phyloP scores from a whole-genome alignment of 805 yeast species.

The Candida berthetii region DNA sequence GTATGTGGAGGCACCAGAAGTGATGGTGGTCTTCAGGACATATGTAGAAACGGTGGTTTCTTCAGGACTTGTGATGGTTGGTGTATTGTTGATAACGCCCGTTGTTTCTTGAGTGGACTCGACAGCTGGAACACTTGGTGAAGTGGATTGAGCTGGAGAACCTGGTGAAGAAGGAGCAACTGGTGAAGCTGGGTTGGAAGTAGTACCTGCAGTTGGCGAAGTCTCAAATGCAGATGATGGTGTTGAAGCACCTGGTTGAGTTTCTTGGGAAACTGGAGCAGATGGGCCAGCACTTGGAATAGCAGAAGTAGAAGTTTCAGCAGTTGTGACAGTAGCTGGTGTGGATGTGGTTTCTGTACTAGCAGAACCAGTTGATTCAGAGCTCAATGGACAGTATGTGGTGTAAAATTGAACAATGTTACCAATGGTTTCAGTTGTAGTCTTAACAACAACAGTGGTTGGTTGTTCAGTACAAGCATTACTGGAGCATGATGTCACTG shows the following conservation, averaged over 20 bases:
- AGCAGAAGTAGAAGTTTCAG: conserved; percentile 5
- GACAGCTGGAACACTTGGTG: conserved; percentile 1
- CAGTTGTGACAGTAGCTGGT: background rate
- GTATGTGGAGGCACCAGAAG: background rate
- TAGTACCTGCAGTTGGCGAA: no score
- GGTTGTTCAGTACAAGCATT: conserved; percentile 20
- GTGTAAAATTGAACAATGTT: conserved; percentile 27
- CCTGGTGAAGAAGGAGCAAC: no score
- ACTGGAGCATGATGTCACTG: conserved; percentile 6
- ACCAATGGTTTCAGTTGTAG: conserved; percentile 16
- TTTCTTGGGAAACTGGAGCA: no score
- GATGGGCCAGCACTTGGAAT: background rate
- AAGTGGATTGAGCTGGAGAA: no score
- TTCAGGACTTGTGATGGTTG: background rate
- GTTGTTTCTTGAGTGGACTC: conserved; percentile 2
- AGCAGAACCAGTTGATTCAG: conserved; percentile 5
- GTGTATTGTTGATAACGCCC: conserved; percentile 1
- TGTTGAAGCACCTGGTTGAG: no score
- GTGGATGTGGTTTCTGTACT: conserved; percentile 17
- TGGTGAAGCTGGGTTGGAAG: no score
- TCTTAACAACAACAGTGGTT: conserved; percentile 15
- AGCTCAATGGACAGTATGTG: conserved; percentile 26
- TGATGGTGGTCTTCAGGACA: background rate
- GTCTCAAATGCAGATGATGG: no score
- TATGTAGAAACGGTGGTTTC: background rate